Percentiles rank a stretch among this genome's conserved stretches.
Conservation (phyloP, 2,329 filamentous ascomycete genomes). For the Apiospora kogelbergensis region DNA sequence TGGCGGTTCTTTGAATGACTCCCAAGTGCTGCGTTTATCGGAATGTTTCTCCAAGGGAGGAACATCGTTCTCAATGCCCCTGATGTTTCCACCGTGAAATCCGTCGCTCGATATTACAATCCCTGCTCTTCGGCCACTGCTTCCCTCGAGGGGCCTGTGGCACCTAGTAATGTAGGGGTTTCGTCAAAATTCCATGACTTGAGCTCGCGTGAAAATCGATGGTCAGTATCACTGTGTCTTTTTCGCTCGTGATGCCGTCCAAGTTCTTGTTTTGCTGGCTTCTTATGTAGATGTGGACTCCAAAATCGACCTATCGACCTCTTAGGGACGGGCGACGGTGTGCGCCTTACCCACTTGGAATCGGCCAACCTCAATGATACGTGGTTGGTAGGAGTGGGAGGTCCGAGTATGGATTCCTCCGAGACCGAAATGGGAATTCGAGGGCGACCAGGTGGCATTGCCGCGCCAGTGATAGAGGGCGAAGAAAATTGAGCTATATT, state of each 20-base stretch:
- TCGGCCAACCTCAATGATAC: slow-evolving; percentile 25
- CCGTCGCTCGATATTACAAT: neutral
- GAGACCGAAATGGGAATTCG: slow-evolving; percentile 14
- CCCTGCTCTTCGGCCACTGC: neutral
- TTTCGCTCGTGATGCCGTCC: neutral
- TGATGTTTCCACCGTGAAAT: neutral
- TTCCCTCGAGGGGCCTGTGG: neutral
- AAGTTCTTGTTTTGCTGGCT: neutral
- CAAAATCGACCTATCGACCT: slow-evolving; percentile 18
- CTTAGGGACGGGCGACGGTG: slow-evolving; percentile 25
- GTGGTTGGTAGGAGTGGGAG: slow-evolving; percentile 10
- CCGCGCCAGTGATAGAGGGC: neutral
- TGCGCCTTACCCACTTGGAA: slow-evolving; percentile 31
- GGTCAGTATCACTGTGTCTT: slow-evolving; percentile 11
- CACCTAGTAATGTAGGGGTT: no score
- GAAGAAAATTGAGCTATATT: slow-evolving; percentile 29
- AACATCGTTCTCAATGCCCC: neutral
- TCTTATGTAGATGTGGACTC: slow-evolving; percentile 22
- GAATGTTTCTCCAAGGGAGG: neutral
- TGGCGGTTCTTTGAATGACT: slow-evolving; percentile 10
- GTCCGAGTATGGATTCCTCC: slow-evolving; percentile 12
- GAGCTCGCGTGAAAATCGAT: slow-evolving; percentile 2
- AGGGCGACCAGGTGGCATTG: neutral
- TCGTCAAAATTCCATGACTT: neutral
- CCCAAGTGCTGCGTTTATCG: slow-evolving; percentile 12